Evolutionary conservation across 345 rosid species (phyloP).

Genomic region (Citrus mangshanensis): DNA sequence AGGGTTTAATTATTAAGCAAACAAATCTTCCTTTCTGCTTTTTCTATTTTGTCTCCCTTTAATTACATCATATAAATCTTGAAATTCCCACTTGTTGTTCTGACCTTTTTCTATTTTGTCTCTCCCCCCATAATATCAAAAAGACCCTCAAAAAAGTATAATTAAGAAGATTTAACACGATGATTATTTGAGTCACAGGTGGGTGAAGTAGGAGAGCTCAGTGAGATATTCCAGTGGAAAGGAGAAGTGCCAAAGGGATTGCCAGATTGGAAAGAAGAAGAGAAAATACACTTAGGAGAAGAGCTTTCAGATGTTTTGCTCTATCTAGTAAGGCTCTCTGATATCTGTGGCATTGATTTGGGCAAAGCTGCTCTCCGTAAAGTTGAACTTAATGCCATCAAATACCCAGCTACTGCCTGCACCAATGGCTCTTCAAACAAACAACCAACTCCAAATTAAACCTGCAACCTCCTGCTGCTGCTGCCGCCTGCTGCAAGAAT

Average conservation of each 20-base stretch:
- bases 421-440: constrained; percentile 1
- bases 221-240: constrained; percentile 97
- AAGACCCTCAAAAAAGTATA: neutral
- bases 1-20: constrained; percentile 4
- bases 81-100: neutral
- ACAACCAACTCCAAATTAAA: neutral
- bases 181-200: constrained; percentile 41
- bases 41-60: no score
- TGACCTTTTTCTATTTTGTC: no score
- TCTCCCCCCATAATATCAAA: no score
- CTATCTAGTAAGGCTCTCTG: constrained; percentile 85
- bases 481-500: no score
- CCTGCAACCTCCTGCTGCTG: no score
- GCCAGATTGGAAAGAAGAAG: constrained; percentile 87
- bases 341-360: constrained; percentile 73
- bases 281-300: constrained; percentile 79
- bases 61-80: neutral
- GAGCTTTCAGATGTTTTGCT: constrained; percentile 89
- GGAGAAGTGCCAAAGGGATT: constrained; percentile 87
- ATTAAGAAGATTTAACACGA: neutral
- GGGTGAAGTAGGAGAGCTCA: constrained; percentile 90
- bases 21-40: neutral
- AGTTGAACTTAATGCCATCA: constrained; percentile 69
- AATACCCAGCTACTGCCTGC: constrained; percentile 55
- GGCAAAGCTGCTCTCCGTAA: constrained; percentile 85